Conservation (phyloP, 106 monocot genomes). For the Allium cepa region DNA sequence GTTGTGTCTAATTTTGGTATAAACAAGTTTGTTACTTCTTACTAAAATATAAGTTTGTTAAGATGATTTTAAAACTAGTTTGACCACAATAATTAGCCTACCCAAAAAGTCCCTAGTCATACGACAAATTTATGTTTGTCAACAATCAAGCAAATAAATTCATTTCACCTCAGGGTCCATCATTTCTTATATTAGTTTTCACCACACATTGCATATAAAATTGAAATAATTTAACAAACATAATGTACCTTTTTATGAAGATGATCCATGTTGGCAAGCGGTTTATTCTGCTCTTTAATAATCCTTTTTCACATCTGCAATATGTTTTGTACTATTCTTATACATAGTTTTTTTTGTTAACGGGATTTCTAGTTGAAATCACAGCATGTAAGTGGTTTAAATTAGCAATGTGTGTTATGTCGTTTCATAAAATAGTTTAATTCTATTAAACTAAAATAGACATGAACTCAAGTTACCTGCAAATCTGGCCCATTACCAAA, state of each 20-base stretch:
- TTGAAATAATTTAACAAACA: neutral
- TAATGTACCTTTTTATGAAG: slow-evolving; percentile 68
- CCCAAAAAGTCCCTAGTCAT: too few species aligned
- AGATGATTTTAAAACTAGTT: too few species aligned
- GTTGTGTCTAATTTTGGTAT: too few species aligned
- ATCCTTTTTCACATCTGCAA: slow-evolving; percentile 33
- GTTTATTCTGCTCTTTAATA: slow-evolving; percentile 40
- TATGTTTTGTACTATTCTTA: slow-evolving; percentile 17
- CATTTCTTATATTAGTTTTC: neutral
- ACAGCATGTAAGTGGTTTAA: neutral
- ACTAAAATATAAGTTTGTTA: too few species aligned
- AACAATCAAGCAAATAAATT: neutral
- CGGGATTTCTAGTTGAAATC: slow-evolving; percentile 1
- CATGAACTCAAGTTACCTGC: slow-evolving; percentile 16
- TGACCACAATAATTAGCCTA: too few species aligned
- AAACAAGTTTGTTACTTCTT: too few species aligned
- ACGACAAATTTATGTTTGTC: neutral
- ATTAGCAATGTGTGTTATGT: too few species aligned
- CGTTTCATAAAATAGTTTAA: neutral
- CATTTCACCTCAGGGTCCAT: neutral
- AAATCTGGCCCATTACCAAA: neutral
- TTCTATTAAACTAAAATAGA: neutral
- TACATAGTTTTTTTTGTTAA: slow-evolving; percentile 9
- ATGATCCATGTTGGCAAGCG: slow-evolving; percentile 40
- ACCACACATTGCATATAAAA: neutral